phyloP scores from a whole-genome alignment of 78 protist genomes.

The Dictyostelium firmibasis region DNA sequence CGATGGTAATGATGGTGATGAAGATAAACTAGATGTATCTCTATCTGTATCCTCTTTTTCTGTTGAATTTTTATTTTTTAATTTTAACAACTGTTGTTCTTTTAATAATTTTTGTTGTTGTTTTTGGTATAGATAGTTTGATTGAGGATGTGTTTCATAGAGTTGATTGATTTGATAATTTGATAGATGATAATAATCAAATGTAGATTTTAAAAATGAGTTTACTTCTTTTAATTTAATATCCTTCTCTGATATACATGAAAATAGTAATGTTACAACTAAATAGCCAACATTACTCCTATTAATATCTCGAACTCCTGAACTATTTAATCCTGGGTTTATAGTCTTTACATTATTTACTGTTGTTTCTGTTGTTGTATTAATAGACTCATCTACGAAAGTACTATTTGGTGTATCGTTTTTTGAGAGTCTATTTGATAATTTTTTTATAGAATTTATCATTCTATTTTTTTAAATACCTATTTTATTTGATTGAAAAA shows the following conservation, averaged over 20 bases:
- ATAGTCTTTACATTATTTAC: background rate
- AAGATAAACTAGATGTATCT: background rate
- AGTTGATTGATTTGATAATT: constrained; percentile 63
- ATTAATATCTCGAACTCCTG: background rate
- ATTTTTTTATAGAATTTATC: constrained; percentile 7
- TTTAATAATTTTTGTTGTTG: background rate
- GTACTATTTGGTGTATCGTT: background rate
- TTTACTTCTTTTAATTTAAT: background rate
- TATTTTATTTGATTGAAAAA: background rate
- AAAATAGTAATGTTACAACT: constrained; percentile 12
- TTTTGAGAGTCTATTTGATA: background rate
- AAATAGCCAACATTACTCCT: background rate
- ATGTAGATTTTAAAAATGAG: background rate
- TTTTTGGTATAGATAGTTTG: background rate
- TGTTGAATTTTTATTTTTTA: background rate
- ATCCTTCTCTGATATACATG: constrained; percentile 20
- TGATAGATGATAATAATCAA: constrained; percentile 40
- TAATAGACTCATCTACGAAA: background rate
- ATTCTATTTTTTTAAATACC: background rate
- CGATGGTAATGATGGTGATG: background rate
- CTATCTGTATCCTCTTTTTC: background rate
- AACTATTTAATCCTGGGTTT: background rate
- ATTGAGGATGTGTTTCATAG: constrained; percentile 23
- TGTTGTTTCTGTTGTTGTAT: background rate
- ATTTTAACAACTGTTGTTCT: background rate